phyloP scores from a whole-genome alignment of 139 green algal genomes.

The Auxenochlorella pyrenoidosa region DNA sequence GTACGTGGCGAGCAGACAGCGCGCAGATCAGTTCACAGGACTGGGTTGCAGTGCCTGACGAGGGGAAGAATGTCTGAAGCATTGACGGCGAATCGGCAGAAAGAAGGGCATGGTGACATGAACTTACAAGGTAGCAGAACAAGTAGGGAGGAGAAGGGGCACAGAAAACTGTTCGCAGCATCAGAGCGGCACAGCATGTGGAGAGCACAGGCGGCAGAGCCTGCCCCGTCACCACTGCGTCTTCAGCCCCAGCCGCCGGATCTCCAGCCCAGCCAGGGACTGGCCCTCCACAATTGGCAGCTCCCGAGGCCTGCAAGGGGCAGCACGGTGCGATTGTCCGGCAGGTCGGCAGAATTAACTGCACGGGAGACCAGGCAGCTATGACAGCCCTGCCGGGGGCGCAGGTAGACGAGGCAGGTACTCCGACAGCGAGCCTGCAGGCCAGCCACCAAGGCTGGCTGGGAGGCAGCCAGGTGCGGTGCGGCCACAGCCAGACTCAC shows the following conservation, averaged over 20 bases:
- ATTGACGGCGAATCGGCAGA: neutral
- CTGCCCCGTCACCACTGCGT: constrained; percentile 31
- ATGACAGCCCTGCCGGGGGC: no score
- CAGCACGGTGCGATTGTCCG: neutral
- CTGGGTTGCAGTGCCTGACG: no score
- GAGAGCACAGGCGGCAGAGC: no score
- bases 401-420: no score
- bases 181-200: neutral
- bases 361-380: no score
- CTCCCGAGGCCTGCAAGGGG: constrained; percentile 30
- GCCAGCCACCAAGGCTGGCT: neutral
- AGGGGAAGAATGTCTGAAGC: no score
- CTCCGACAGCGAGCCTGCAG: neutral
- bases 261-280: constrained; percentile 33
- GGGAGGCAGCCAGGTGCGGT: neutral
- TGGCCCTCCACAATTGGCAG: constrained; percentile 51
- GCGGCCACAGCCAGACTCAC: neutral
- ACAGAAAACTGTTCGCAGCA: no score
- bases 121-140: no score
- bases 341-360: neutral
- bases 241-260: constrained; percentile 54
- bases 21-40: neutral
- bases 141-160: no score
- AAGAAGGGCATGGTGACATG: no score
- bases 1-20: no score